phyloP scores from a whole-genome alignment of 805 yeast genomes.

The Wickerhamiella spandovensis region DNA sequence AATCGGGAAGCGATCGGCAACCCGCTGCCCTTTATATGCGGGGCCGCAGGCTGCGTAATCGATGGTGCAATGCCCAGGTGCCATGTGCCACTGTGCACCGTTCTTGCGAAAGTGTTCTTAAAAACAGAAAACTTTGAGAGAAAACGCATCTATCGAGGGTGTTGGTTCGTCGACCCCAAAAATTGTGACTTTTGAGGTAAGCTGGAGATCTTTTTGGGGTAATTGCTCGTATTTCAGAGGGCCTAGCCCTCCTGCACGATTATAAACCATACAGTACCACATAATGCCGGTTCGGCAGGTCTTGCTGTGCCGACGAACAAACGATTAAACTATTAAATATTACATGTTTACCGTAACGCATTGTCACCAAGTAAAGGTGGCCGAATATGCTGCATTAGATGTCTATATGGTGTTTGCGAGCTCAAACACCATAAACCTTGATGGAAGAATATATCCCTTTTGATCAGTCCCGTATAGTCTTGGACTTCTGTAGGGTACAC shows the following conservation, averaged over 20 bases:
- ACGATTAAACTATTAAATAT: too few species aligned
- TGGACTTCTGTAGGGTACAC: conserved; percentile 14
- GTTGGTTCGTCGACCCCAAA: too few species aligned
- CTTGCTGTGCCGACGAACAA: too few species aligned
- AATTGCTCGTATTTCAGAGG: too few species aligned
- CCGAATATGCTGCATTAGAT: conserved; percentile 9
- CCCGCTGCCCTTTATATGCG: not conserved
- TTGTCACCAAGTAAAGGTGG: conserved; percentile 9
- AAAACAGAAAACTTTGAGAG: not conserved
- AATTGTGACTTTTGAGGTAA: too few species aligned
- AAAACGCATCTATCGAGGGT: too few species aligned
- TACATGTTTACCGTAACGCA: not conserved
- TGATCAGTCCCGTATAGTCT: conserved; percentile 9
- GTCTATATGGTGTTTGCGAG: conserved; percentile 11
- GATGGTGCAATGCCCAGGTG: not conserved
- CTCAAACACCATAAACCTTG: conserved; percentile 16
- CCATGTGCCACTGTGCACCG: not conserved
- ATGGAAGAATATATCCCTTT: conserved; percentile 11
- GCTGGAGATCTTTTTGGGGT: not conserved
- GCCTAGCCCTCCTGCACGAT: not conserved
- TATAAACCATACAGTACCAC: not conserved
- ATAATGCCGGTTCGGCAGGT: too few species aligned
- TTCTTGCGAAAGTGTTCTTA: too few species aligned
- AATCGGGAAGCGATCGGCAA: not conserved
- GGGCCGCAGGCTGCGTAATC: not conserved